Percentiles rank a stretch among this genome's conserved stretches.
These are phyloP conservation scores for Corchorus capsularis DNA, from an alignment of 345 rosid species.

Conservation along the genomic window DNA sequence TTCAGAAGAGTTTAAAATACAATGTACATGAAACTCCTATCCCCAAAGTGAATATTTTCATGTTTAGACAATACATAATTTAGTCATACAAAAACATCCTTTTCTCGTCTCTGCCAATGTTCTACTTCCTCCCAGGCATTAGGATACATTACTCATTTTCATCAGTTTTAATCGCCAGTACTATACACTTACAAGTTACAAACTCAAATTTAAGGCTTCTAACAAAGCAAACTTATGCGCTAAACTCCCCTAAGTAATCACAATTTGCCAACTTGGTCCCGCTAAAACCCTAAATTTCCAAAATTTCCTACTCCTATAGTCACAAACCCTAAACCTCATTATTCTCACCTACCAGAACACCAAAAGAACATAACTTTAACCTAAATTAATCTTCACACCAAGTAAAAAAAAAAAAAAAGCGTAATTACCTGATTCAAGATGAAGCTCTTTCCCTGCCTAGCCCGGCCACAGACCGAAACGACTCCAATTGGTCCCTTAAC, in stretches of 20 bases:
- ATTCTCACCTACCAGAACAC: constrained; percentile 4
- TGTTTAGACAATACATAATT: background rate
- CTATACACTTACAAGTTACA: background rate
- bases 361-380: constrained; percentile 10
- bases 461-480: constrained; percentile 96
- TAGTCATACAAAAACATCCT: background rate
- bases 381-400: background rate
- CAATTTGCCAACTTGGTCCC: background rate
- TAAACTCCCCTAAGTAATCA: background rate
- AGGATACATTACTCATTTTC: background rate
- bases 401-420: background rate
- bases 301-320: background rate
- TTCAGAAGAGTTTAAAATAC: background rate
- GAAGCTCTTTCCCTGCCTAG: constrained; percentile 98
- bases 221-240: background rate
- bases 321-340: constrained; percentile 30
- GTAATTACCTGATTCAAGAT: constrained; percentile 82
- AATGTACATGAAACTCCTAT: background rate
- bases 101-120: background rate
- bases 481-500: constrained; percentile 96
- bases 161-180: background rate
- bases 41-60: background rate
- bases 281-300: constrained; percentile 19
- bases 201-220: background rate
- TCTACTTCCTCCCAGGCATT: background rate